Evolutionary conservation across 1,139 yeast genomes (phyloP), one percentile per base, ranked within the genome.

Genomic region (Hansenula sp.): DNA sequence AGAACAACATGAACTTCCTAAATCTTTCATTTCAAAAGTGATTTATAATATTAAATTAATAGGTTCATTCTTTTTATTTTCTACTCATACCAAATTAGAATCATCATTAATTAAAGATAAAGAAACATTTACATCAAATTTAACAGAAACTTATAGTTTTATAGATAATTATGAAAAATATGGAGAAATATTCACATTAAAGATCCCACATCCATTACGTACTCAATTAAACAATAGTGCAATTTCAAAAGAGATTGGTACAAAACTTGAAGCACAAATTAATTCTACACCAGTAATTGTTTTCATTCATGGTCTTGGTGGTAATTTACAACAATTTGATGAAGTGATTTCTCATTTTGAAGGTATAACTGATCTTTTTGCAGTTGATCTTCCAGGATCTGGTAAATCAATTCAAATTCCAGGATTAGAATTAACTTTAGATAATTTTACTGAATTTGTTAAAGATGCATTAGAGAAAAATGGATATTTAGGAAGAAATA

Each of bases 271-370:
- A n/a, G n/a, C 33, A 12, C 37, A 37, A n/a, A 37, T 42, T 2
- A 38, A 40, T 9, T 41, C 46, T 33, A 24, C 41, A 7, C 82
- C 85, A 0, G 61, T 79, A 7, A 52, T 78, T 19, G 60, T 82
- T 6, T 77, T 81, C 45, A 55, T 82, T 18, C 89, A 81, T 62
- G 90, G 90, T 0, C 54, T 82, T 36, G 89, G 89, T 2, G 90
- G 90, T 2, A 84, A 77, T 49, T 64, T 81, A 64, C 76, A 86
- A 9, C 89, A 82, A 54, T 82, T 82, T 55, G 87, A 81, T 53
- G 79, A 84, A 0, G 64, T 80, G 38, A 64, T 81, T 64, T 77
- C 73, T n/a, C 64, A 77, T 31, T 66, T 79, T 36, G 68, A 81
- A 29, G 76, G 73, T 44, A 73, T 81, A 48, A 68, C 69, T 50